phyloP scores from a whole-genome alignment of 345 rosid species.

The Anastatica hierochuntica region DNA sequence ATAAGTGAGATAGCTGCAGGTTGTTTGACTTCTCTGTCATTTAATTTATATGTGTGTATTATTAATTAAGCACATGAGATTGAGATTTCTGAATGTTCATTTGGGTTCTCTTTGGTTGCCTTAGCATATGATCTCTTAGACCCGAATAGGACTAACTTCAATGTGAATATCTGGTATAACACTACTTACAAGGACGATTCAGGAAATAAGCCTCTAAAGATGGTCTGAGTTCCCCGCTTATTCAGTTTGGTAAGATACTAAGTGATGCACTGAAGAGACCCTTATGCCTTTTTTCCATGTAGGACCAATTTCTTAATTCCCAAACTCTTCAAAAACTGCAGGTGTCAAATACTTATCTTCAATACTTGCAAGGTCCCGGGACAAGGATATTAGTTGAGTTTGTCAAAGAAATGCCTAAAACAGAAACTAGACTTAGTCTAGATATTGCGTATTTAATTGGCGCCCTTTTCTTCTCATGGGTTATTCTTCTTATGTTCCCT shows the following conservation, averaged over 20 bases:
- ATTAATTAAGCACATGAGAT: background rate
- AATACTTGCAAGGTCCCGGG: constrained; percentile 44
- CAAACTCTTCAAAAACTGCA: constrained; percentile 27
- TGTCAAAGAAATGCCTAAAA: constrained; percentile 79
- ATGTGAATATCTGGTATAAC: constrained; percentile 79
- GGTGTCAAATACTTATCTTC: constrained; percentile 84
- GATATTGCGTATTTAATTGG: constrained; percentile 78
- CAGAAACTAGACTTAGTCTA: constrained; percentile 31
- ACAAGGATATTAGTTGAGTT: constrained; percentile 52
- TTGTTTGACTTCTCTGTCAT: constrained; percentile 21
- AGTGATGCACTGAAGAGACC: no score
- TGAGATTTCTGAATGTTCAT: constrained; percentile 3
- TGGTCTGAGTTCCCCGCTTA: constrained; percentile 62
- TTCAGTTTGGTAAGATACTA: constrained; percentile 79
- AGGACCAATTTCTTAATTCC: no score
- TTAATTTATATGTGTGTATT: background rate
- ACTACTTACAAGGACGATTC: constrained; percentile 37
- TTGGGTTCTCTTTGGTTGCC: constrained; percentile 22
- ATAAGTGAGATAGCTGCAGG: constrained; percentile 77
- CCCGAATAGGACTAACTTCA: constrained; percentile 45
- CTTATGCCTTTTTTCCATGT: no score
- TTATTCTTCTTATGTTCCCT: constrained; percentile 59
- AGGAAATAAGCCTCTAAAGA: background rate
- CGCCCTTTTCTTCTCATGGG: constrained; percentile 62
- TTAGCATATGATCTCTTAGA: constrained; percentile 86